Percentiles rank a stretch among this genome's conserved stretches.
These are phyloP conservation scores for Astrephomene gubernaculifera DNA, from an alignment of 139 green algal genomes.

Conservation along the genomic window DNA sequence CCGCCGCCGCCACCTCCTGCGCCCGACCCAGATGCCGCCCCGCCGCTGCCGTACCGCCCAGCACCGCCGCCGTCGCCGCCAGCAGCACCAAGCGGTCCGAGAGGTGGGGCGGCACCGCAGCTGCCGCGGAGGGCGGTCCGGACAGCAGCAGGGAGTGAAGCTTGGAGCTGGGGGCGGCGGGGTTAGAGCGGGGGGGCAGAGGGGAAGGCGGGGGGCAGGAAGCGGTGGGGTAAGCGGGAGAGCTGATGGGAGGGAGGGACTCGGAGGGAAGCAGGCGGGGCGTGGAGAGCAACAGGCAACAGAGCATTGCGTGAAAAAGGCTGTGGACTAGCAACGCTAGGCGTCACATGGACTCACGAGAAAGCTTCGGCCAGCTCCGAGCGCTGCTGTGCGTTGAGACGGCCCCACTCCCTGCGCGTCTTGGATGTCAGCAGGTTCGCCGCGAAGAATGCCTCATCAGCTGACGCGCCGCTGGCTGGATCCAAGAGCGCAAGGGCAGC, in stretches of 20 bases:
- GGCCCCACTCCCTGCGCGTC: slow-evolving; percentile 64
- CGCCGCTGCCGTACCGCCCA: neutral
- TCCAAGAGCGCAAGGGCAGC: slow-evolving; percentile 59
- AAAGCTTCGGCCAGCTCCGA: slow-evolving; percentile 25
- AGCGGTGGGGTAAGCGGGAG: neutral
- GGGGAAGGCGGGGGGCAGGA: neutral
- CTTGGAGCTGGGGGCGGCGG: neutral
- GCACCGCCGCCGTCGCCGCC: neutral
- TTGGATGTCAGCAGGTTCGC: slow-evolving; percentile 72
- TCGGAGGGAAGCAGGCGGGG: no score
- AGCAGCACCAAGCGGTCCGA: slow-evolving; percentile 16
- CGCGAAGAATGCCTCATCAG: slow-evolving; percentile 69
- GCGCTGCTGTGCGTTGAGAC: slow-evolving; percentile 49
- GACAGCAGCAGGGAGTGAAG: slow-evolving; percentile 17
- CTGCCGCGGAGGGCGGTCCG: neutral
- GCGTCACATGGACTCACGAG: neutral
- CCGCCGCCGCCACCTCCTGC: slow-evolving; percentile 26
- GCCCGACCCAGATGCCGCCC: neutral
- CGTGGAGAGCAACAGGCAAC: no score
- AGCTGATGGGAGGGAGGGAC: no score
- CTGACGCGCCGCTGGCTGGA: neutral
- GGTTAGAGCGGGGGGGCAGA: neutral
- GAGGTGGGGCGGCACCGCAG: neutral
- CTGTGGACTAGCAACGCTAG: no score
- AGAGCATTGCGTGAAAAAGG: no score